A percentile compares a stretch with the other conserved stretches of the same genome.
Evolutionary conservation across 768 basidiomycete species (phyloP).

Genomic region (Mycena kentingensis): DNA sequence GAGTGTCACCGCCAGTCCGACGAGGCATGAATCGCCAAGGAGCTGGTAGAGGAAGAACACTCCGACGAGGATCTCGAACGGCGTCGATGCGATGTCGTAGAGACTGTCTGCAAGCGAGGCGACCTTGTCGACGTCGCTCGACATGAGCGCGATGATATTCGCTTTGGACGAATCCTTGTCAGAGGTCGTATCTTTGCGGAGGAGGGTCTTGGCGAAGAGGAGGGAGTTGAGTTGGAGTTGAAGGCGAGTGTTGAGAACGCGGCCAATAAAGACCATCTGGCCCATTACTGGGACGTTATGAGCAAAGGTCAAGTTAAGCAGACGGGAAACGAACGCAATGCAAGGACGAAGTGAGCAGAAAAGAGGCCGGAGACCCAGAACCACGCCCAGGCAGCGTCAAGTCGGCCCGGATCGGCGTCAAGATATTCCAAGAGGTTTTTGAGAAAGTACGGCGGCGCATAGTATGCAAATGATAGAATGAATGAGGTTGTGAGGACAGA

Average conservation of each 20-base stretch:
- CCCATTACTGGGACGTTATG: background rate
- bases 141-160: slow-evolving; percentile 93
- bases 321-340: background rate
- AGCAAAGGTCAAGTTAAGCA: background rate
- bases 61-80: slow-evolving; percentile 75
- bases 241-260: background rate
- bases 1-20: slow-evolving; percentile 75
- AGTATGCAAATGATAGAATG: background rate
- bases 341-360: background rate
- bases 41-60: slow-evolving; percentile 73
- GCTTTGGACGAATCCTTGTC: slow-evolving; percentile 64
- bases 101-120: slow-evolving; percentile 80
- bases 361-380: background rate
- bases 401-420: background rate
- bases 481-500: background rate
- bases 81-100: slow-evolving; percentile 76
- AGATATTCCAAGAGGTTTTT: background rate
- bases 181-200: slow-evolving; percentile 65
- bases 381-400: background rate
- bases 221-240: slow-evolving; percentile 51
- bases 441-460: background rate
- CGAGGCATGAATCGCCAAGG: slow-evolving; percentile 67
- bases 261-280: background rate
- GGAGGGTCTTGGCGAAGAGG: slow-evolving; percentile 66
- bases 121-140: slow-evolving; percentile 88